A percentile compares a stretch with the other conserved stretches of the same genome.
phyloP scores from a whole-genome alignment of 257 asterid genomes.

The Solanum tarapatanum region DNA sequence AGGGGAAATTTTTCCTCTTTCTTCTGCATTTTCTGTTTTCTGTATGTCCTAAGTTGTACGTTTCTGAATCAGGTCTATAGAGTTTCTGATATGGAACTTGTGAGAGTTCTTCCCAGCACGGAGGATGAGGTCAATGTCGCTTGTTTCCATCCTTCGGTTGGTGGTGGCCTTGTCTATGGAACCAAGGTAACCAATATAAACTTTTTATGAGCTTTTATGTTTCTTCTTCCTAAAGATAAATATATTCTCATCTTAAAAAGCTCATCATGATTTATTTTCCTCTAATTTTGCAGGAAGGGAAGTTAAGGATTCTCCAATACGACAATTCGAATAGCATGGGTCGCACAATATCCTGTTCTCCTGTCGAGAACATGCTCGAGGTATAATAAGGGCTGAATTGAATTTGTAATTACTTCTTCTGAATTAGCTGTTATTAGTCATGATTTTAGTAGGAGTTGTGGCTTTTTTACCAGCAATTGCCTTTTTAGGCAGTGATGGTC shows the following conservation, averaged over 20 bases:
- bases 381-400: conserved; percentile 19
- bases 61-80: conserved; percentile 54
- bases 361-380: conserved; percentile 63
- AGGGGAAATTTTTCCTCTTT: neutral
- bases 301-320: conserved; percentile 78
- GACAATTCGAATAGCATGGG: conserved; percentile 39
- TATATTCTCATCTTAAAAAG: neutral
- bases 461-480: neutral
- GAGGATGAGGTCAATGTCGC: conserved; percentile 99
- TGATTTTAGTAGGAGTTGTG: neutral
- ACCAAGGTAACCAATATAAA: conserved; percentile 48
- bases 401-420: neutral
- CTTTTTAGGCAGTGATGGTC: neutral
- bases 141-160: conserved; percentile 89
- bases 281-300: conserved; percentile 71
- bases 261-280: neutral
- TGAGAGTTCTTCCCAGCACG: conserved; percentile 88
- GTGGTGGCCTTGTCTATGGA: conserved; percentile 95
- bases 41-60: neutral
- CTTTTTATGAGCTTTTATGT: neutral
- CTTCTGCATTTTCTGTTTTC: neutral
- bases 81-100: conserved; percentile 93
- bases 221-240: neutral
- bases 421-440: neutral
- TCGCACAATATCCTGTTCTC: conserved; percentile 26